Evolutionary conservation across 176 grass and related monocot genomes (phyloP).

Genomic region (Avena atlantica): DNA sequence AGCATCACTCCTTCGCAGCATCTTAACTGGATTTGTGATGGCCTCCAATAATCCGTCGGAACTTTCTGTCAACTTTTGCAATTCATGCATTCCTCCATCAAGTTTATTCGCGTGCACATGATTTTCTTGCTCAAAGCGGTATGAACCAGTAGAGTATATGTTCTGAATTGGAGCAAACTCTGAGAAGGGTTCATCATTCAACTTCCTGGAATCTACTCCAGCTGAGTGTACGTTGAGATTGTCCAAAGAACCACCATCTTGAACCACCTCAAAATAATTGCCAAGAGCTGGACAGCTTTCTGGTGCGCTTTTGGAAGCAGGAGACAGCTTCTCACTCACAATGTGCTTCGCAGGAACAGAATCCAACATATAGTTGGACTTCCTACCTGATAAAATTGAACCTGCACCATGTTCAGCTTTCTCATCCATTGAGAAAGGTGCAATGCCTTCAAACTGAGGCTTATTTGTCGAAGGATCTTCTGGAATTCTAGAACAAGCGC

Average conservation of each 20-base stretch:
- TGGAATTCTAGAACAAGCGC: constrained; percentile 9
- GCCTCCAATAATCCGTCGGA: constrained; percentile 87
- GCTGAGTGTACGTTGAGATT: constrained; percentile 41
- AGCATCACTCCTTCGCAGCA: constrained; percentile 54
- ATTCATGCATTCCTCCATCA: constrained; percentile 35
- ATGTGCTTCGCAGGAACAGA: constrained; percentile 46
- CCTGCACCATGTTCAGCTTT: constrained; percentile 43
- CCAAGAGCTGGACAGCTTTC: constrained; percentile 53
- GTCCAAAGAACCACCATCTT: constrained; percentile 49
- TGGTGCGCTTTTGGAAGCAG: constrained; percentile 45
- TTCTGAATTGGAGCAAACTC: constrained; percentile 50
- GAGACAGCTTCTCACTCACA: constrained; percentile 41
- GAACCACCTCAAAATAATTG: constrained; percentile 54
- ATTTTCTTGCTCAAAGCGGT: constrained; percentile 53
- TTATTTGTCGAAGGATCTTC: constrained; percentile 37
- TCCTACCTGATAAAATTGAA: constrained; percentile 41
- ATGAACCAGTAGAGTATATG: constrained; percentile 44
- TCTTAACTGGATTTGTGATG: constrained; percentile 84
- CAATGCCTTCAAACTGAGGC: constrained; percentile 37
- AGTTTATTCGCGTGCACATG: constrained; percentile 42
- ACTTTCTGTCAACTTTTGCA: constrained; percentile 46
- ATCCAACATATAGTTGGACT: constrained; percentile 27
- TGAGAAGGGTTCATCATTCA: constrained; percentile 49
- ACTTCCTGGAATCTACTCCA: constrained; percentile 36
- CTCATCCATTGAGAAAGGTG: constrained; percentile 38